These are phyloP conservation scores for Dorcoceras hygrometricum DNA, from an alignment of 257 asterid genomes.

Conservation along the genomic window DNA sequence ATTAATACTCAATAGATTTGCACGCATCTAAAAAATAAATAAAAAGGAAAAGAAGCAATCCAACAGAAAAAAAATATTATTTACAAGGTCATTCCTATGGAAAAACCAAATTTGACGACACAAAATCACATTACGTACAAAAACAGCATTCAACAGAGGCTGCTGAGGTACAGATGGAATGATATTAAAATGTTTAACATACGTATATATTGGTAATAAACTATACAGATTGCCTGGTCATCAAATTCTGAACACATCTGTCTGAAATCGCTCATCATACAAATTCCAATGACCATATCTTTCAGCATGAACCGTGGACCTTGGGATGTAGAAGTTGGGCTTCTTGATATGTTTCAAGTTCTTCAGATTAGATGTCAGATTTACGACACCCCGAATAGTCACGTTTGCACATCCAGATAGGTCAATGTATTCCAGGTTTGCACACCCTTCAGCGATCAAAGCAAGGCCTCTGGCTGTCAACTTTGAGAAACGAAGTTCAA, in stretches of 20 bases:
- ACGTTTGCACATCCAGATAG: slow-evolving; percentile 68
- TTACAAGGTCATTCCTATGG: not conserved
- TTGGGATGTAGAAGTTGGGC: slow-evolving; percentile 69
- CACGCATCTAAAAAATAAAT: no score
- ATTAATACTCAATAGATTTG: no score
- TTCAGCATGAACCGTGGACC: slow-evolving; percentile 52
- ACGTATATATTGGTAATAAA: not conserved
- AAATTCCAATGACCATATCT: slow-evolving; percentile 84
- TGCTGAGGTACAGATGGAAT: not conserved
- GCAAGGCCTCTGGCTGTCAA: slow-evolving; percentile 66
- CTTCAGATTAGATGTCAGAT: slow-evolving; percentile 50
- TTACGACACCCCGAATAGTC: slow-evolving; percentile 57
- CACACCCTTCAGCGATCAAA: slow-evolving; percentile 60
- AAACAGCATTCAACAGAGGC: not conserved
- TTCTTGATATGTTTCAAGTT: slow-evolving; percentile 53
- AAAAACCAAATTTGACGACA: not conserved
- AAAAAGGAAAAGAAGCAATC: not conserved
- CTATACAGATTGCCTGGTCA: not conserved
- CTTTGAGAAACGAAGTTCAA: slow-evolving; percentile 66
- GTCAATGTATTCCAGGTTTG: slow-evolving; percentile 59
- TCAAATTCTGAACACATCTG: slow-evolving; percentile 77
- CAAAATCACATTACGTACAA: not conserved
- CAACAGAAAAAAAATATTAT: not conserved
- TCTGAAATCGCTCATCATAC: slow-evolving; percentile 82
- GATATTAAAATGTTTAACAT: not conserved